Base-by-base conservation (phyloP, 495 filamentous ascomycete species). In the Penicillium diatomitis region DNA sequence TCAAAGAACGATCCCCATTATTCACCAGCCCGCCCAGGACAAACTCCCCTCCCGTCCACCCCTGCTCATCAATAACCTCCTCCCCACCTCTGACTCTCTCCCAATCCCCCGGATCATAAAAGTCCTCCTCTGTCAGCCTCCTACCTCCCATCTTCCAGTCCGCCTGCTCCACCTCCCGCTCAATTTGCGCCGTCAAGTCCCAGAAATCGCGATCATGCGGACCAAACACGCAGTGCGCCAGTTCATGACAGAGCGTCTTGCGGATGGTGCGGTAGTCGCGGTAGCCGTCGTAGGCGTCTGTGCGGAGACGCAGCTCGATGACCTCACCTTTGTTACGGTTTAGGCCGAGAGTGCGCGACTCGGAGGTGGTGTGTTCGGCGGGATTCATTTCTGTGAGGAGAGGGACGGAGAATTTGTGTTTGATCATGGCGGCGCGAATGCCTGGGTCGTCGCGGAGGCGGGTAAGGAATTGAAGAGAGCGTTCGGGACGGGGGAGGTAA, bases 301-400 rank as follows among this genome's bases (percentile, higher is more conserved):
- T 96, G 9, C 92, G 76, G 35, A 98, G 65, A 0, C 92, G 72
- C 43, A 98, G 68, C 78, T 96, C 92, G 49, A 98, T 96, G 0
- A 90, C 85, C 69, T 95, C 84, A 46, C 92, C 92, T 6, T 73
- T 68, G 60, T 96, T 96, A 8, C 89, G 73, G 60, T 98, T 98
- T 32, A 96, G 67, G 0, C 92, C 92, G 3, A 97, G 69, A 33
- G 86, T 95, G 38, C 88, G 81, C 40, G 80, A 83, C 55, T 90
- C 83, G 61, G 81, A 80, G 10, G 80, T 86, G 3, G 91, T 96
- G 62, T 96, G 84, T 49, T 82, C 77, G 0, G 81, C 69, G 1
- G 92, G 92, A 56, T 97, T 83, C 91, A 98, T 97, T 66, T 98
- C 92, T 4, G 89, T 95, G 3, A 98, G 74, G 11, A 96, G 64